Evolutionary conservation across 2,329 filamentous ascomycete species (phyloP), one percentile per base, ranked within the genome.

Genomic region (Blastomyces silverae): DNA sequence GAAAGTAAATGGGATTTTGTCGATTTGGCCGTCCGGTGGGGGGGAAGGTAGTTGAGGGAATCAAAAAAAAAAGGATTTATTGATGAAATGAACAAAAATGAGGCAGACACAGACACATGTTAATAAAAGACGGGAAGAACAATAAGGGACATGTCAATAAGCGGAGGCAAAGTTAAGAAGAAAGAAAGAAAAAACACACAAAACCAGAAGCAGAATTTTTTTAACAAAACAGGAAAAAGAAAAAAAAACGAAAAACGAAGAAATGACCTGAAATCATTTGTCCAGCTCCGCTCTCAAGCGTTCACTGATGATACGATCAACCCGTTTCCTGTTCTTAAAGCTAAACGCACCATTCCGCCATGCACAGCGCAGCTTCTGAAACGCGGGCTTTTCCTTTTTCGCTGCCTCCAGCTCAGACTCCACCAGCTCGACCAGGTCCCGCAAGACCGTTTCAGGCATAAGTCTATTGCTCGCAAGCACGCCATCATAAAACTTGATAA

Each of bases 401-500:
- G 73, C 68, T 64, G 74, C 74, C 25, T 69, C 67, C 64, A 76
- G 74, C 69, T 86, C 83, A 39, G 72, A 74, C 66, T 79, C 79
- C 63, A 85, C 82, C 57, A 87, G 73, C 62, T 81, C 77, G 56
- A 86, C 76, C 70, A 85, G 84, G 72, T 87, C 82, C 62, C 73
- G 74, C 58, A 83, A 82, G 61, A 88, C 78, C 67, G 78, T 74
- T 37, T 65, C 63, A 67, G 82, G 80, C 65, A 87, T 82, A 15
- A 79, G 71, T 68, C 77, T 79, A 66, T 77, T 77, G 71, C 81
- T 83, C 65, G 78, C 78, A 64, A 87, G 78, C 68, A 82, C 80
- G 70, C 82, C 79, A 72, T 83, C 82, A 74, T 90, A 90, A 75
- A 87, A 90, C 58, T 83, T 83, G 70, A 89, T 79, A 64, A 91